Evolutionary conservation across 345 rosid species (phyloP).

Genomic region (Erucastrum elatum): DNA sequence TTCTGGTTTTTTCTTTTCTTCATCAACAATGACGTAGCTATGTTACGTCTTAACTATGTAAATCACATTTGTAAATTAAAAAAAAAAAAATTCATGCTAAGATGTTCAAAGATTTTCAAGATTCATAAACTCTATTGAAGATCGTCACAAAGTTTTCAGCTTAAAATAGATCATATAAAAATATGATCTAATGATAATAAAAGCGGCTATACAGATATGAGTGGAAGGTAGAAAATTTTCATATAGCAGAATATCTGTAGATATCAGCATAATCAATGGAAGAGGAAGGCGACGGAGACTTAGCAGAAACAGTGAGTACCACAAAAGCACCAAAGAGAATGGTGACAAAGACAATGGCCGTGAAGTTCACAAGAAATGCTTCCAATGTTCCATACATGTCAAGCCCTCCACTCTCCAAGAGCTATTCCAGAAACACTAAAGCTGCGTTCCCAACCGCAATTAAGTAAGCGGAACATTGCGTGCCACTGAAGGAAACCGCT

Average conservation of each 20-base stretch:
- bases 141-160: not conserved
- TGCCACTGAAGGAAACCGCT: constrained; percentile 75
- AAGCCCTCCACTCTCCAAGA: constrained; percentile 73
- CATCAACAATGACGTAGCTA: constrained; percentile 38
- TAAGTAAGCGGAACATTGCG: constrained; percentile 61
- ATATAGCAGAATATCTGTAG: constrained; percentile 56
- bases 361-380: constrained; percentile 89
- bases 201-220: not conserved
- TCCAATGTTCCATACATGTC: constrained; percentile 69
- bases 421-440: constrained; percentile 82
- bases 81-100: not conserved
- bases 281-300: constrained; percentile 33
- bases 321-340: constrained; percentile 72
- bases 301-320: constrained; percentile 52
- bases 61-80: not conserved
- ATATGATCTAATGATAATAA: not conserved
- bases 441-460: constrained; percentile 69
- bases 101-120: not conserved
- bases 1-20: constrained; percentile 33
- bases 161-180: constrained; percentile 17
- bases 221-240: constrained; percentile 16
- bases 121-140: not conserved
- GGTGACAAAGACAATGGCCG: constrained; percentile 55
- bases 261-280: constrained; percentile 42
- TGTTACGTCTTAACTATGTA: constrained; percentile 40